Conservation (phyloP, 371 early-diverging fungal genomes). For the Mortierella sp. region DNA sequence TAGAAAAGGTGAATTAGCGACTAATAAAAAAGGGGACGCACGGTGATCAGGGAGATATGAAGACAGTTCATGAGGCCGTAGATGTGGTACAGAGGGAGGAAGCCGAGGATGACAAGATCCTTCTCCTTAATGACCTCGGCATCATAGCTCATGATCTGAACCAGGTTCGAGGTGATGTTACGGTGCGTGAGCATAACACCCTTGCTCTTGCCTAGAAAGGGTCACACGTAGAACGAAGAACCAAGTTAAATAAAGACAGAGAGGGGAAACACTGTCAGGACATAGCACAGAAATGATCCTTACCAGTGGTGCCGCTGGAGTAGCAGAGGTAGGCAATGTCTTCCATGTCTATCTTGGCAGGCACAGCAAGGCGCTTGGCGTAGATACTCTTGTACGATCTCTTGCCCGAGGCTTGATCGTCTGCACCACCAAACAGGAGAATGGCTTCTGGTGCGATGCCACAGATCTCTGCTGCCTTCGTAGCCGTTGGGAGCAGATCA, state of each 20-base stretch:
- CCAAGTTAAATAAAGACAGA: not conserved
- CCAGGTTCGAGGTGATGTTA: slow-evolving; percentile 75
- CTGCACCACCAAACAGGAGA: slow-evolving; percentile 68
- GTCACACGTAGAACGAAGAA: slow-evolving; percentile 1
- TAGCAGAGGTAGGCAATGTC: slow-evolving; percentile 85
- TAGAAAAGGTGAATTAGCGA: not conserved
- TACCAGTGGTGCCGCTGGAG: slow-evolving; percentile 91
- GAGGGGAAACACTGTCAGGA: too few relatives aligned
- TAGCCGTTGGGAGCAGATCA: slow-evolving; percentile 62
- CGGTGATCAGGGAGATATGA: slow-evolving; percentile 52
- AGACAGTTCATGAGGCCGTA: slow-evolving; percentile 73
- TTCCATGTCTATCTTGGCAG: slow-evolving; percentile 52
- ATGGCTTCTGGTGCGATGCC: slow-evolving; percentile 64
- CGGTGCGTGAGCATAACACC: slow-evolving; percentile 78
- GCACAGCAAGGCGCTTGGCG: slow-evolving; percentile 46
- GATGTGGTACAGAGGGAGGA: slow-evolving; percentile 87
- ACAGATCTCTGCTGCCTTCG: slow-evolving; percentile 66
- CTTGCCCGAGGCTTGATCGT: slow-evolving; percentile 27
- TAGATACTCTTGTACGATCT: slow-evolving; percentile 44
- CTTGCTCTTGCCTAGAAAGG: slow-evolving; percentile 57
- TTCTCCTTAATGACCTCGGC: slow-evolving; percentile 49
- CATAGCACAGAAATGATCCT: not conserved
- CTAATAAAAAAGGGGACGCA: slow-evolving; percentile 7
- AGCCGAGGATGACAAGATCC: slow-evolving; percentile 67
- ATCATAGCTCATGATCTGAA: slow-evolving; percentile 59